Conservation (phyloP, 164 flowering plant genomes). For the Euptelea pleiosperma region DNA sequence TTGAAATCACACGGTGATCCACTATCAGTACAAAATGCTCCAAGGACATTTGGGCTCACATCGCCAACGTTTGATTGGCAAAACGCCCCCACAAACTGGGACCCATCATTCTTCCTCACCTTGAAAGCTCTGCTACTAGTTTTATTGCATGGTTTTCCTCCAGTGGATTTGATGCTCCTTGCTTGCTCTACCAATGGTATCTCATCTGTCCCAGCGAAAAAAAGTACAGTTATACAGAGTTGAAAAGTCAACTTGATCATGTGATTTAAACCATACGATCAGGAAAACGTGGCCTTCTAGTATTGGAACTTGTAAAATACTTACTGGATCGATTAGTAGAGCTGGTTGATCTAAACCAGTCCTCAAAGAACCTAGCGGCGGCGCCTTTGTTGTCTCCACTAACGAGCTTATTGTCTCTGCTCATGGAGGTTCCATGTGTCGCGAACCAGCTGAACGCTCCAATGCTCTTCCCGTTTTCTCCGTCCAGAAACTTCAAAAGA, state of each 20-base stretch:
- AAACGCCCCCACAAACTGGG: conserved; percentile 54
- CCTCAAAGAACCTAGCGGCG: conserved; percentile 67
- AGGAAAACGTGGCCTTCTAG: too few species aligned
- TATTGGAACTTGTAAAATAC: too few species aligned
- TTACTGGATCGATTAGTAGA: too few species aligned
- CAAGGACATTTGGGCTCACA: conserved; percentile 62
- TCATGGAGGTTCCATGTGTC: conserved; percentile 72
- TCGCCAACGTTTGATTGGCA: conserved; percentile 76
- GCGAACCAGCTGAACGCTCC: conserved; percentile 70
- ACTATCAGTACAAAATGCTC: conserved; percentile 54
- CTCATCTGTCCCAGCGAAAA: conserved; percentile 9
- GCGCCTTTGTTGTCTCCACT: conserved; percentile 78
- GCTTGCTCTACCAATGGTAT: conserved; percentile 23
- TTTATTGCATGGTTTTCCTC: conserved; percentile 35
- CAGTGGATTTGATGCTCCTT: conserved; percentile 34
- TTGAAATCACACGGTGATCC: conserved; percentile 61
- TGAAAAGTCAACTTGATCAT: too few species aligned
- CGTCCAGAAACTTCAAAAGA: conserved; percentile 54
- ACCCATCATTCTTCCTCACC: conserved; percentile 42
- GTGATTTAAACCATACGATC: too few species aligned
- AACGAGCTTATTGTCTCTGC: conserved; percentile 47
- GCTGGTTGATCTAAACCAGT: conserved; percentile 38
- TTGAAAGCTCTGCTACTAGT: conserved; percentile 37
- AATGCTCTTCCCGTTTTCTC: conserved; percentile 29
- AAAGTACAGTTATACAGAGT: too few species aligned